phyloP scores from a whole-genome alignment of 805 yeast genomes.

The Starmerella davenportii region DNA sequence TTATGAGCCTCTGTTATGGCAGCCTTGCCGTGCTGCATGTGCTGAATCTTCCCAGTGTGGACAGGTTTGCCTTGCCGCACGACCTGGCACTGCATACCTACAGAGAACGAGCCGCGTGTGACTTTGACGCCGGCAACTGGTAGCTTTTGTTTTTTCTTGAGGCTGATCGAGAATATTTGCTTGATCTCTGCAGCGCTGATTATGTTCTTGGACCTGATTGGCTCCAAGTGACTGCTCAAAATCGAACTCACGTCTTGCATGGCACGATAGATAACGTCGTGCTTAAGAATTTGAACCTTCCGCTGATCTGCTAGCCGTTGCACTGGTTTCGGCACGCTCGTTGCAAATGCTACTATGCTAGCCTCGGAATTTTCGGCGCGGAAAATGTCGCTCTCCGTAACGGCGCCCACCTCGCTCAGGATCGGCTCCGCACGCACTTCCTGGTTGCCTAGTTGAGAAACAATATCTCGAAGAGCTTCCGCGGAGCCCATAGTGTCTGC shows the following conservation, averaged over 20 bases:
- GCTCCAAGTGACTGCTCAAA: constrained; percentile 42
- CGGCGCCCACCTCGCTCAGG: constrained; percentile 59
- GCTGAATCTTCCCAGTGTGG: constrained; percentile 43
- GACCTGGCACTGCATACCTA: constrained; percentile 42
- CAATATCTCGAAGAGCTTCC: constrained; percentile 77
- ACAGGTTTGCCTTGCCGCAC: constrained; percentile 32
- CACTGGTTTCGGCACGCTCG: constrained; percentile 47
- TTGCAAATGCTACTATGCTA: constrained; percentile 59
- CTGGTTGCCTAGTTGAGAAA: constrained; percentile 68
- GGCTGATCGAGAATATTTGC: constrained; percentile 52
- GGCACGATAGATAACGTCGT: constrained; percentile 70
- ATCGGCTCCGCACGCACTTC: constrained; percentile 59
- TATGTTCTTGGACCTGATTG: constrained; percentile 47
- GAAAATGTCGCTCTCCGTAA: constrained; percentile 47
- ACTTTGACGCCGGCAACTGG: constrained; percentile 83
- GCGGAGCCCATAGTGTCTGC: constrained; percentile 91
- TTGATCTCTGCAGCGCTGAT: constrained; percentile 51
- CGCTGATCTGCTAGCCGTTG: constrained; percentile 37
- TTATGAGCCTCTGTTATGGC: constrained; percentile 60
- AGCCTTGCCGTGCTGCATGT: constrained; percentile 67
- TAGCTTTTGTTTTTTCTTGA: constrained; percentile 28
- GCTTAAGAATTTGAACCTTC: constrained; percentile 42
- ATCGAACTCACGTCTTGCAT: constrained; percentile 64
- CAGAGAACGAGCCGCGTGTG: constrained; percentile 43
- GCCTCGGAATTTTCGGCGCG: constrained; percentile 58